Evolutionary conservation across 106 monocot species (phyloP), one percentile per base, ranked within the genome.

Genomic region (Acorus gramineus): DNA sequence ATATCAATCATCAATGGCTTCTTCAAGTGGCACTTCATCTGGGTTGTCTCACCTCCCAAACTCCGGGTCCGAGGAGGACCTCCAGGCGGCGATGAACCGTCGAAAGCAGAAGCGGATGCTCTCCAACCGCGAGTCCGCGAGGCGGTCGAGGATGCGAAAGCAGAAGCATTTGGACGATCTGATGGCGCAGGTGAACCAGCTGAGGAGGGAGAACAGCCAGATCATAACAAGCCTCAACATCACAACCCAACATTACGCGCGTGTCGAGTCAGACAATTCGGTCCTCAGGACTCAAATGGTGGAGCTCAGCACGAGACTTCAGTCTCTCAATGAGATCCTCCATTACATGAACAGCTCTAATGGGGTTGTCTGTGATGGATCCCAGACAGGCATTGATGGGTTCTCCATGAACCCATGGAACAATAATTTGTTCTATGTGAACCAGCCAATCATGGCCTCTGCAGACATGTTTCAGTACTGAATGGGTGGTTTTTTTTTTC

Each of bases 401-500:
- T 42, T 13, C 53, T 58, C 64, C 56, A 57, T 9, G 58, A 59
- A 64, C 47, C 64, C 73, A 69, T 79, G 78, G 63, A 73, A 62
- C 28, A 28, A 28, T 1, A 28, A 28, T 46, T n/a, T 52, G n/a
- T 9, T 58, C 11, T 5, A 58, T 42, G 59, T 58, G 47, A 72
- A 69, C 63, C 78, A 79, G 61, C 69, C 73, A 4, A 63, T 63
- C 57, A 73, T 64, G 73, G 78, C 73, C 9, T 73, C 73, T 7
- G 56, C 68, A 7, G 67, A 78, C 47, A 54, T 73, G 64, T 64
- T 69, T 44, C 64, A 67, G 45, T 52, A 63, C 52, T 62, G 28
- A 28, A 28, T 28, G 28, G 28, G 28, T 28, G 28, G n/a, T n/a
- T n/a, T 28, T 28, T 28, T 28, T 28, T 28, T 28, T 28, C 28